Base-by-base conservation (phyloP, 2,329 filamentous ascomycete genomes). In the Cryphonectria radicalis region DNA sequence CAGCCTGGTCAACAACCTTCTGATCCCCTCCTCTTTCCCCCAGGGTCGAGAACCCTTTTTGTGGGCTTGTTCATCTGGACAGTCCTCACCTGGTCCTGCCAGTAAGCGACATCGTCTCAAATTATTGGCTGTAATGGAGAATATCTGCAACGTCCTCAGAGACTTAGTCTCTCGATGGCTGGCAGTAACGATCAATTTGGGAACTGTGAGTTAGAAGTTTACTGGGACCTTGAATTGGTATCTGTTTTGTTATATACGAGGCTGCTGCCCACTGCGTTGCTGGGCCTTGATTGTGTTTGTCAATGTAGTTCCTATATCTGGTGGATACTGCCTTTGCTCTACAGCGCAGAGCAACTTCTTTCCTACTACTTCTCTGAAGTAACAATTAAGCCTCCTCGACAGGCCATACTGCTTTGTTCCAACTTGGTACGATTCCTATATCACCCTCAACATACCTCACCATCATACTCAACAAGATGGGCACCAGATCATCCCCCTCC, bases 171-270 rank as follows among this genome's bases (percentile, higher is more conserved):
- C 68, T 70, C 68, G 63, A 70, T 42, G 55, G 40, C 42, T 53
- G 28, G 1, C 22, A 14, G 50, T 62, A 28, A 57, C 59, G 53
- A 40, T 59, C 53, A 57, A n/a, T 42, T n/a, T 43, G 46, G 53
- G 25, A 57, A 66, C 25, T 40, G 57, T 25, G 32, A 60, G 59
- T 17, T 7, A 42, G 25, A 62, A 40, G 6, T 6, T 59, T 19
- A 5, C 14, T 8, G 42, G 35, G 7, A 13, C 65, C 59, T 59
- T 66, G 43, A 8, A 50, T 22, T n/a, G 67, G 65, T 11, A 46
- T 43, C 28, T 59, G 59, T 62, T 53, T 43, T 62, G 53, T 68
- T 67, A 70, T 59, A 59, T 67, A 64, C 59, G 25, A 43, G 35
- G n/a, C 35, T 35, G 42, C 42, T 37, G 46, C 35, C 67, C 57